Percentiles rank a stretch among this genome's conserved stretches.
Conservation (phyloP, 2,329 filamentous ascomycete genomes). For the Madurella fahalii region DNA sequence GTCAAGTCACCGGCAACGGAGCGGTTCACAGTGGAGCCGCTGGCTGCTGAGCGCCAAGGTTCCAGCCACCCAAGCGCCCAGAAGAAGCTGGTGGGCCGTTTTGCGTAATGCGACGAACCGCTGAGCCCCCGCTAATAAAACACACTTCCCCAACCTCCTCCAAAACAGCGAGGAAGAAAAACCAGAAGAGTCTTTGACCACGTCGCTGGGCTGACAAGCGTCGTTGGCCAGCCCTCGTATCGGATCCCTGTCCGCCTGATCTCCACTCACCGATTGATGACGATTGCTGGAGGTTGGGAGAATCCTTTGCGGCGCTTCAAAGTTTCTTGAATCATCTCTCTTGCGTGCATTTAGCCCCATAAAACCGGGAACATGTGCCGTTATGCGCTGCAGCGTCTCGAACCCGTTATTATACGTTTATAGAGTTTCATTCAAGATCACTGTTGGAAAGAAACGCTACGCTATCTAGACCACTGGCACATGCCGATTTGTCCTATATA, state of each 20-base stretch:
- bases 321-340: not conserved
- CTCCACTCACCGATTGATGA: not conserved
- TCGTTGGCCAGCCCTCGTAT: too few species aligned
- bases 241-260: not conserved
- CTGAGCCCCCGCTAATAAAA: too few species aligned
- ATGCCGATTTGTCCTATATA: not conserved
- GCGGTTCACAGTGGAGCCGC: too few species aligned
- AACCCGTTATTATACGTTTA: not conserved
- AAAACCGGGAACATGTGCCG: conserved; percentile 2
- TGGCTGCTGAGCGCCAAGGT: too few species aligned
- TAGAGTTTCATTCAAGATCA: not conserved
- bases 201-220: too few species aligned
- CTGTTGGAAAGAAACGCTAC: not conserved
- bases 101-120: too few species aligned
- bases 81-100: too few species aligned
- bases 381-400: not conserved
- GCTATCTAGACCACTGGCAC: not conserved
- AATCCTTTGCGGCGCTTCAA: not conserved
- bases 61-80: too few species aligned
- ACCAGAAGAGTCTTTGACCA: too few species aligned
- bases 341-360: conserved; percentile 1
- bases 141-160: too few species aligned
- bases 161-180: too few species aligned
- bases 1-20: too few species aligned
- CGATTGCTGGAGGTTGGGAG: not conserved